Conservation (phyloP, 192 early-diverging fungal genomes). For the Umbelopsis isabellina region DNA sequence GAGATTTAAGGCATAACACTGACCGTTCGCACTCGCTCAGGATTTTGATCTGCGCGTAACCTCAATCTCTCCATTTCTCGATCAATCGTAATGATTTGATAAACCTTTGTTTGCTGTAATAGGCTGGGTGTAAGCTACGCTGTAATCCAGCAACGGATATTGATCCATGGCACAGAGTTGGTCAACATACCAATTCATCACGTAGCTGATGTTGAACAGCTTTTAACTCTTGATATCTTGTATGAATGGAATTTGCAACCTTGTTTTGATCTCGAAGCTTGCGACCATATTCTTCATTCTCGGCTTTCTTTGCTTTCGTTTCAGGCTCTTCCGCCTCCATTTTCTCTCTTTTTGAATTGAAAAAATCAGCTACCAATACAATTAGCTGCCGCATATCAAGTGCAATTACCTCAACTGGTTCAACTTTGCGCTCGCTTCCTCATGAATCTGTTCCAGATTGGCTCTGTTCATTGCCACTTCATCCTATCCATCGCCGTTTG, state of each 20-base stretch:
- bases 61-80: slow-evolving; percentile 12
- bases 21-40: slow-evolving; percentile 12
- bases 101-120: background rate
- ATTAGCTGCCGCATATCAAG: background rate
- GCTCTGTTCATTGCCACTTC: slow-evolving; percentile 7
- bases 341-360: background rate
- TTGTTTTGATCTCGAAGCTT: slow-evolving; percentile 1
- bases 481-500: background rate
- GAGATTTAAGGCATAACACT: background rate
- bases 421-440: background rate
- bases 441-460: slow-evolving; percentile 14
- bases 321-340: slow-evolving; percentile 2
- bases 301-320: slow-evolving; percentile 2
- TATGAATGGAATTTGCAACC: slow-evolving; percentile 1
- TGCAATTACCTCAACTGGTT: background rate
- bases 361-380: background rate
- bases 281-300: slow-evolving; percentile 11
- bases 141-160: too few species aligned
- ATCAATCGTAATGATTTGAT: slow-evolving; percentile 14
- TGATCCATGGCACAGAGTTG: too few species aligned
- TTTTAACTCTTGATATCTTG: slow-evolving; percentile 9
- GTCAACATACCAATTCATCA: slow-evolving; percentile 4
- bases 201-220: slow-evolving; percentile 5
- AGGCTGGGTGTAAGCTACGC: background rate
- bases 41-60: slow-evolving; percentile 14